Percentiles rank a stretch among this genome's conserved stretches.
Conservation (phyloP, 1,139 yeast genomes). For the Geotrichum histeridarum region DNA sequence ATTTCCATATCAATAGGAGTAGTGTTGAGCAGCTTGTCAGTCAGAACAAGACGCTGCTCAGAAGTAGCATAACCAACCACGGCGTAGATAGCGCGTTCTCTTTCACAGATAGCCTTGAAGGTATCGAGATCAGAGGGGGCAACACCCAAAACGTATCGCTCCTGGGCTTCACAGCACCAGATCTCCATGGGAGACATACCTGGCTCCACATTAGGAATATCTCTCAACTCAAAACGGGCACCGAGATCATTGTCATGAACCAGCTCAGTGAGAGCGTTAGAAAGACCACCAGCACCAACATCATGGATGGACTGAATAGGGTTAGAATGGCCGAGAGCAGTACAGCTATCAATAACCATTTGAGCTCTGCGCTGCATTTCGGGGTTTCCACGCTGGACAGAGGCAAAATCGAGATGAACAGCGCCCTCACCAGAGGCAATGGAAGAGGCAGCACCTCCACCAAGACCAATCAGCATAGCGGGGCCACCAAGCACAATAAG, state of each 20-base stretch:
- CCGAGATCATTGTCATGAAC: slow-evolving; percentile 97
- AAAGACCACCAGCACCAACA: slow-evolving; percentile 98
- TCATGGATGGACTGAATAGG: slow-evolving; percentile 97
- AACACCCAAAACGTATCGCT: slow-evolving; percentile 92
- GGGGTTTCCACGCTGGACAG: slow-evolving; percentile 98
- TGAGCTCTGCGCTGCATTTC: slow-evolving; percentile 99
- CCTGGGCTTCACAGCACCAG: slow-evolving; percentile 99
- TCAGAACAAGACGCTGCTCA: slow-evolving; percentile 75
- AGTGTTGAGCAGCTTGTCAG: slow-evolving; percentile 66
- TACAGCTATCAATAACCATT: slow-evolving; percentile 93
- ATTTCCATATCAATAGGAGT: slow-evolving; percentile 95
- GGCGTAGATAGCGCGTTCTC: slow-evolving; percentile 95
- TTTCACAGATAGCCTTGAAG: slow-evolving; percentile 75
- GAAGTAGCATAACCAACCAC: slow-evolving; percentile 92
- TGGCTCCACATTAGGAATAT: slow-evolving; percentile 85
- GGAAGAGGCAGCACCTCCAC: slow-evolving; percentile 99
- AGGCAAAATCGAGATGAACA: slow-evolving; percentile 93
- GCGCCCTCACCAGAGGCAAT: slow-evolving; percentile 93
- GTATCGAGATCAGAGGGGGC: slow-evolving; percentile 68
- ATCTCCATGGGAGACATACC: slow-evolving; percentile 99
- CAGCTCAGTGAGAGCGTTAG: slow-evolving; percentile 94
- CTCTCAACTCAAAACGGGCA: slow-evolving; percentile 86
- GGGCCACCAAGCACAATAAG: slow-evolving; percentile 96
- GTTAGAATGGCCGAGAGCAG: slow-evolving; percentile 68
- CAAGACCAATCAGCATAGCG: slow-evolving; percentile 97